Conservation (phyloP, 2,329 filamentous ascomycete genomes). For the Colletotrichum theobromicola region DNA sequence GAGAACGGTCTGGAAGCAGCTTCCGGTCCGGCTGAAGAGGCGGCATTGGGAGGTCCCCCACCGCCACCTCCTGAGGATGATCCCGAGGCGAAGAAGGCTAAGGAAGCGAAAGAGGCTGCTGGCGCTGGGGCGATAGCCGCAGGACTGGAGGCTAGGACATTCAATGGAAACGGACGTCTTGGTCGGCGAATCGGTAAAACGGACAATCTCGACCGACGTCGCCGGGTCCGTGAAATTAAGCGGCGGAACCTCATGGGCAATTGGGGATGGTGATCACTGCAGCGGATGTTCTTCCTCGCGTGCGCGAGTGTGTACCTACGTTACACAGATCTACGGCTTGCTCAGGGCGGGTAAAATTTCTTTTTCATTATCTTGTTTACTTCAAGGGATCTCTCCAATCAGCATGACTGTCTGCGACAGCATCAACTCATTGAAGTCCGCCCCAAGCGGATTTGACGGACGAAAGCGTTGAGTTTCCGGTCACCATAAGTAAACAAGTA, state of each 20-base stretch:
- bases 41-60: background rate
- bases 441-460: background rate
- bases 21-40: background rate
- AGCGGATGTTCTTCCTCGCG: background rate
- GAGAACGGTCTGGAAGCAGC: background rate
- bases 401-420: background rate
- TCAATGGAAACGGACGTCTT: background rate
- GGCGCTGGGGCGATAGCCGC: background rate
- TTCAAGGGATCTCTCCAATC: background rate
- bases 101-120: background rate
- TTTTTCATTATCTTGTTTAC: background rate
- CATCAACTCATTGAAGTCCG: background rate
- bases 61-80: background rate
- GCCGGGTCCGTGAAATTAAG: background rate
- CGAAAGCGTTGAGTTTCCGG: background rate
- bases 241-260: constrained; percentile 3
- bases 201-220: background rate
- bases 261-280: background rate
- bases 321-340: background rate
- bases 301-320: background rate
- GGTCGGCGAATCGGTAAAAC: background rate
- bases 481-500: background rate
- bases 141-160: background rate
- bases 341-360: background rate
- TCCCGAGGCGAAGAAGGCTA: constrained; percentile 1